Base-by-base conservation (phyloP, 495 filamentous ascomycete genomes). In the Geopyxis carbonaria region DNA sequence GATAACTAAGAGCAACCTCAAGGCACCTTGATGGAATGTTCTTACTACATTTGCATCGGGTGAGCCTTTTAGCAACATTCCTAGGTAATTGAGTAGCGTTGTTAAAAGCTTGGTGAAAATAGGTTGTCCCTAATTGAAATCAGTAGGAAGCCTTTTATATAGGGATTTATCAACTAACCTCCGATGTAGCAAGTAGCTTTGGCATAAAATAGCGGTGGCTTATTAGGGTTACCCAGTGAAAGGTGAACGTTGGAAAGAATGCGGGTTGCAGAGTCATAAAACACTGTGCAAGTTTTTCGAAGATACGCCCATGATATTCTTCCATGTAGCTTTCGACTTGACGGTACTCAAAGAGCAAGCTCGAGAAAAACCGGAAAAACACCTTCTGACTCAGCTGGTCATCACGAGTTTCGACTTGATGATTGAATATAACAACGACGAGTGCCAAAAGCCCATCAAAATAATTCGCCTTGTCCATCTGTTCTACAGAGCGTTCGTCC, bases 311-410 rank as follows among this genome's bases (percentile, higher is more conserved):
- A 44, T 77, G 69, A 32, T 75, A 73, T 18, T 67, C 67, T 20
- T 40, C 38, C 13, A 67, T 59, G 14, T 59, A 51, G 21, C 39
- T 42, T 9, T 48, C 46, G 31, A 57, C 43, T 23, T 56, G 64
- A 29, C 68, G 57, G 45, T 76, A 72, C 44, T 86, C 74, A 53
- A 75, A 82, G 3, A 94, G 63, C 24, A 94, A 67, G 48, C 73
- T 78, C 1, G 86, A 84, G 56, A 93, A 86, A 37, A 95, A 68
- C 18, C 89, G 73, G 72, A 81, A 85, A 65, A 93, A 94, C 39
- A 89, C 80, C 33, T 78, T 78, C 49, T 84, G 78, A 51, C 77
- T 85, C 66, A 91, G 91, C 16, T 62, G 65, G 28, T 93, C 84
- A 4, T 75, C 80, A 31, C 78, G 72, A 58, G 72, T 84, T 28